phyloP scores from a whole-genome alignment of 352 stramenopile genomes.

The Phytophthora pinifolia region DNA sequence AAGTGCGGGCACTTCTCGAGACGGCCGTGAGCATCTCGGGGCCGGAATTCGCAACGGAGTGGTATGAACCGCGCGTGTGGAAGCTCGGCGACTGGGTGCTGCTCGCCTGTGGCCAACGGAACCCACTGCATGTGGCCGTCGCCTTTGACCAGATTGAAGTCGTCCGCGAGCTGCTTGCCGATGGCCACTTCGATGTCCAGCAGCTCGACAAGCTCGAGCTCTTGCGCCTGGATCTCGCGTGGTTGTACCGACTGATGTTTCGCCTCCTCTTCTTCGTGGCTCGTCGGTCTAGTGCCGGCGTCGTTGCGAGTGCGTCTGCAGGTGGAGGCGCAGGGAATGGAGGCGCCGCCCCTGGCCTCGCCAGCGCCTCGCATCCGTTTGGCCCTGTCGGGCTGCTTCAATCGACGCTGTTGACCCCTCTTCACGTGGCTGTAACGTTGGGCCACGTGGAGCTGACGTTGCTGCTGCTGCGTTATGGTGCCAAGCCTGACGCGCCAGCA shows the following conservation, averaged over 20 bases:
- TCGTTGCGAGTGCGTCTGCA: conserved; percentile 21
- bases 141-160: conserved; percentile 70
- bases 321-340: conserved; percentile 23
- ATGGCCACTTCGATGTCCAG: conserved; percentile 67
- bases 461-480: conserved; percentile 57
- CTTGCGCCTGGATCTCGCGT: conserved; percentile 61
- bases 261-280: conserved; percentile 54
- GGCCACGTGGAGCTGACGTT: conserved; percentile 68
- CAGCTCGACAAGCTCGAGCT: conserved; percentile 76
- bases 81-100: conserved; percentile 24
- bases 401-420: conserved; percentile 65
- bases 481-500: conserved; percentile 56
- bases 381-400: conserved; percentile 56
- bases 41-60: conserved; percentile 59
- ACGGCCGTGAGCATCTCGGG: conserved; percentile 59
- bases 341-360: conserved; percentile 25
- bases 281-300: conserved; percentile 27
- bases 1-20: conserved; percentile 46
- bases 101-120: conserved; percentile 46
- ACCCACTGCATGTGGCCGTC: conserved; percentile 75
- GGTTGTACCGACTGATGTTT: conserved; percentile 71
- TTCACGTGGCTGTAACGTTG: conserved; percentile 75
- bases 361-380: conserved; percentile 48
- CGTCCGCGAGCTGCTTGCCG: conserved; percentile 59
- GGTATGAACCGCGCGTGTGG: conserved; percentile 47